These are phyloP conservation scores for Hanseniaspora osmophila DNA, from an alignment of 805 yeast genomes.

Conservation along the genomic window DNA sequence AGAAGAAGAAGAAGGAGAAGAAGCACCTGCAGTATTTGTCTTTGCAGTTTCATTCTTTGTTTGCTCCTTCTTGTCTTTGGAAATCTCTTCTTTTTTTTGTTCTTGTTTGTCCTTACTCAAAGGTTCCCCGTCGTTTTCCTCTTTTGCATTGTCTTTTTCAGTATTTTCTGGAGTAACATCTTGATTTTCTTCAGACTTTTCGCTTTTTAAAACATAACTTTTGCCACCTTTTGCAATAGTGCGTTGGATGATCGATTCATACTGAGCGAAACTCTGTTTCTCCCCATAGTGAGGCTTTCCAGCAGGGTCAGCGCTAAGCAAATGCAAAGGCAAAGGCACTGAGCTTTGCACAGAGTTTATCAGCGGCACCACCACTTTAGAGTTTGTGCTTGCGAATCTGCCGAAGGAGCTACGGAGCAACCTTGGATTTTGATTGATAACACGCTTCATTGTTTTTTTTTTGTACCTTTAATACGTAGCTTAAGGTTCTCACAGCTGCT, in stretches of 20 bases:
- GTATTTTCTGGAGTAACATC: constrained; percentile 16
- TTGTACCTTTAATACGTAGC: too few relatives aligned
- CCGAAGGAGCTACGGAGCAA: neutral
- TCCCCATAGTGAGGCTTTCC: neutral
- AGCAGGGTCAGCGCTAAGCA: neutral
- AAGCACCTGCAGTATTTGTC: neutral
- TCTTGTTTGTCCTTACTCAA: constrained; percentile 7
- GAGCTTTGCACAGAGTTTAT: neutral
- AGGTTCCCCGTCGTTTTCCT: constrained; percentile 1
- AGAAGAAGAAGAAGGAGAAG: constrained; percentile 9
- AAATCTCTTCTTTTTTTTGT: constrained; percentile 7
- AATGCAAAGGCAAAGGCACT: neutral
- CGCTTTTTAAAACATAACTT: neutral
- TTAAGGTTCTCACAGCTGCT: too few relatives aligned
- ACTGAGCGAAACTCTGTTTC: neutral
- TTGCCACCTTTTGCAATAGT: neutral
- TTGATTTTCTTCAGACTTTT: constrained; percentile 6
- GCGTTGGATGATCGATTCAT: neutral
- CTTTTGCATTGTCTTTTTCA: constrained; percentile 7
- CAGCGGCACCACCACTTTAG: neutral
- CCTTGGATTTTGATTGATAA: neutral
- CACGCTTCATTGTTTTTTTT: neutral
- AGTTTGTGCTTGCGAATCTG: neutral
- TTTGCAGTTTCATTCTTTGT: constrained; percentile 7
- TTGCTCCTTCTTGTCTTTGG: constrained; percentile 8